Base-by-base conservation (phyloP, 306 rosid genomes). In the Coriaria nepalensis region DNA sequence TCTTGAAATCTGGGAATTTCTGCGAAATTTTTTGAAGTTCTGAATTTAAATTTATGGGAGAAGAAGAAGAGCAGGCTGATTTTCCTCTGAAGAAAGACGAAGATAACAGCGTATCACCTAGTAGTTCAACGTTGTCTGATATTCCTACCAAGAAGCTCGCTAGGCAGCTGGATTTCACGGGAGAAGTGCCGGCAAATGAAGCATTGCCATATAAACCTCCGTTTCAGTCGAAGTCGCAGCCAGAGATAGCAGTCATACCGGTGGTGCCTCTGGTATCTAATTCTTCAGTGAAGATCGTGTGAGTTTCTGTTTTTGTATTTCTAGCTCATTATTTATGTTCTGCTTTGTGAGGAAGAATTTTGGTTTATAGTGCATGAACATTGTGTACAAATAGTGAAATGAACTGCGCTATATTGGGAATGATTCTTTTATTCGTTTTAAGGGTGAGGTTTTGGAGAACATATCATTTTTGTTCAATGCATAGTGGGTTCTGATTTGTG, bases 161-260 rank as follows among this genome's bases (percentile, higher is more conserved):
- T 47, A 72, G 96, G 72, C 98, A 92, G 81, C 96, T 92, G 49
- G 93, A 85, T 79, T 92, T 92, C 66, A 79, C 85, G 2, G 86
- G 78, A n/a, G 85, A 73, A 9, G 40, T 61, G 10, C 57, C 80
- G 29, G 68, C 61, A 4, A 57, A 58, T 53, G 59, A 40, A 20
- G 74, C 48, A 6, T 34, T 60, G 60, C 71, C 69, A 46, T 83
- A 72, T 33, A 71, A 68, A 12, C 47, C 63, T 15, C 79, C 70
- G 57, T 61, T 65, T 55, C 72, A 66, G 33, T 12, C 67, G 32
- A 67, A 53, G 53, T 67, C 52, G 37, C 61, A 34, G 68, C 12
- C 54, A 36, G 63, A 50, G 46, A 63, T 63, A 59, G 60, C 45
- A 58, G 53, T 51, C 35, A 48, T 62, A 36, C 73, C 79, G 8